Evolutionary conservation across 2,329 filamentous ascomycete genomes (phyloP).

Genomic region (Beauveria bassiana): DNA sequence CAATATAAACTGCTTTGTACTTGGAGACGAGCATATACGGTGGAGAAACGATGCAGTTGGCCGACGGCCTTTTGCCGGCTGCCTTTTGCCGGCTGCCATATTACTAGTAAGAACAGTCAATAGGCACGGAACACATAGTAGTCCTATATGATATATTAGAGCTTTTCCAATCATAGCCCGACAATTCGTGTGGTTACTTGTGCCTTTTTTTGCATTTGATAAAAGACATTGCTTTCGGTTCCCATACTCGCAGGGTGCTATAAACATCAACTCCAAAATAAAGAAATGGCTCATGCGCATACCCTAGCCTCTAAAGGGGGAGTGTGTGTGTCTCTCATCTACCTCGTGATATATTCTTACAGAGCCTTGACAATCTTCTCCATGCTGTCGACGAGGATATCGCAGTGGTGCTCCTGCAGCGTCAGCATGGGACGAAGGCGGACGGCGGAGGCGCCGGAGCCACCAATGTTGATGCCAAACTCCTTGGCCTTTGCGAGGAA

Average conservation of each 20-base stretch:
- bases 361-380: constrained; percentile 61
- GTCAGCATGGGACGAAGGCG: constrained; percentile 82
- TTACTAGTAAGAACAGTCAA: no score
- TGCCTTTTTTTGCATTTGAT: not conserved
- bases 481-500: constrained; percentile 73
- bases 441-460: constrained; percentile 67
- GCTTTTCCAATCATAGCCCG: not conserved
- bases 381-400: constrained; percentile 70
- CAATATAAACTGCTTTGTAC: constrained; percentile 1
- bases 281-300: not conserved
- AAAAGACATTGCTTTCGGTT: not conserved
- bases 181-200: not conserved
- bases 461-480: constrained; percentile 80
- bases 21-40: not conserved
- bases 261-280: not conserved
- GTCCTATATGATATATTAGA: not conserved
- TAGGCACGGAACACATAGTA: not conserved
- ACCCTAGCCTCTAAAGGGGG: not conserved
- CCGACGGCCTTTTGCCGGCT: no score
- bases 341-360: constrained; percentile 11
- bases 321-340: not conserved
- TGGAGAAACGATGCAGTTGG: no score
- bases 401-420: constrained; percentile 85
- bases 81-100: no score
- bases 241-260: not conserved